Evolutionary conservation across 2,329 filamentous ascomycete genomes (phyloP), one percentile per base, ranked within the genome.

Genomic region (Alternaria panax): DNA sequence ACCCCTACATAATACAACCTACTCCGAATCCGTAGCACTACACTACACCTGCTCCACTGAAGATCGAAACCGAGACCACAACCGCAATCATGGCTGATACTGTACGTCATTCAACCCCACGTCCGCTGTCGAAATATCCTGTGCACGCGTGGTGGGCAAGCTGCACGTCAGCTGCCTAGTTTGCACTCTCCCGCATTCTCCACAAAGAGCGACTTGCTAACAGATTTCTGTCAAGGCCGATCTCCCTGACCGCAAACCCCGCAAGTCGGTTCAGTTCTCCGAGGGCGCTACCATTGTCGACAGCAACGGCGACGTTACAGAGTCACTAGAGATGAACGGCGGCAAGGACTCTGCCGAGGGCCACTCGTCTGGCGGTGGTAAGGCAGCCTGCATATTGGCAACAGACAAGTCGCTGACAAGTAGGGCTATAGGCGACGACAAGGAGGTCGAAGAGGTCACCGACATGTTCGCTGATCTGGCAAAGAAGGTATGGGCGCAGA

Each of bases 241-340:
- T 65, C 71, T 78, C 36, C 68, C 77, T 60, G 85, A 89, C 73
- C 86, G 86, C 77, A 93, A 91, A 80, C 88, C 90, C 75, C 91
- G 93, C 82, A 97, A 98, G 83, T 96, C 92, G 46, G 94, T 98
- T 75, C 90, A 93, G 67, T 98, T 98, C 80, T 93, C 90, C 78
- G 91, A 95, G 80, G 92, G 92, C 75, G 87, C 92, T 72, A 87
- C 91, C 68, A 88, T 97, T 73, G 93, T 97, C 79, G 92, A 96
- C 83, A 87, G 88, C 80, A 92, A 97, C 85, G 94, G 94, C 73
- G 88, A 90, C 77, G 88, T 97, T 77, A 92, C 87, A 74, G 89
- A 91, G 81, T 85, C 91, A 79, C 86, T 89, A 68, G 85, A 86
- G 71, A 80, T 84, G 74, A 88, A 90, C 74, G 91, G 92, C 73